Conservation (phyloP, 495 filamentous ascomycete genomes). For the Penicillium taxi region DNA sequence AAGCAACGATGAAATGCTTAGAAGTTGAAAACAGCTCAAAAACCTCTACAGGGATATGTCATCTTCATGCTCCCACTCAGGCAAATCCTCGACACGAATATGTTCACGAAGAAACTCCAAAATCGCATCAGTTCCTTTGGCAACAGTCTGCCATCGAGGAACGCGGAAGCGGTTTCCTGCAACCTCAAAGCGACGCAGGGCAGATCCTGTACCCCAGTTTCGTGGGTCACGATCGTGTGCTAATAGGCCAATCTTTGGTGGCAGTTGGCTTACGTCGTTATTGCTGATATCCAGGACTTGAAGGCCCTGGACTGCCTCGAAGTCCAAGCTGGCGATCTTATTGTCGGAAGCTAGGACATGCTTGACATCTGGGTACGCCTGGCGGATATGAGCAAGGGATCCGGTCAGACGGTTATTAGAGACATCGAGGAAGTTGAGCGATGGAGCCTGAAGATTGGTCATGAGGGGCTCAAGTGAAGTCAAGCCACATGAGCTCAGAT, state of each 20-base stretch:
- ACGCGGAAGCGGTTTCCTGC: conserved; percentile 78
- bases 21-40: conserved; percentile 8
- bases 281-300: conserved; percentile 68
- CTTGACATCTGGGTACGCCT: conserved; percentile 55
- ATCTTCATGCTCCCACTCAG: conserved; percentile 29
- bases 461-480: conserved; percentile 56
- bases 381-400: conserved; percentile 49
- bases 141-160: conserved; percentile 76
- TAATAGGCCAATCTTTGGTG: conserved; percentile 69
- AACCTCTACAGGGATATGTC: no score
- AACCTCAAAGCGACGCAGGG: conserved; percentile 52
- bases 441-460: conserved; percentile 57
- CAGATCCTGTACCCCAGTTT: conserved; percentile 31
- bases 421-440: conserved; percentile 66
- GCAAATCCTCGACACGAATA: conserved; percentile 57
- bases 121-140: conserved; percentile 82
- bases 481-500: conserved; percentile 61
- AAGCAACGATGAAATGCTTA: not conserved
- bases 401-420: conserved; percentile 67
- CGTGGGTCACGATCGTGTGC: conserved; percentile 40
- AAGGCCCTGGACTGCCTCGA: conserved; percentile 67
- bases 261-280: conserved; percentile 71
- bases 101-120: conserved; percentile 73
- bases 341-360: conserved; percentile 71
- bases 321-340: conserved; percentile 58